Evolutionary conservation across 257 asterid species (phyloP), one percentile per base, ranked within the genome.

Genomic region (Ocimum tenuiflorum): DNA sequence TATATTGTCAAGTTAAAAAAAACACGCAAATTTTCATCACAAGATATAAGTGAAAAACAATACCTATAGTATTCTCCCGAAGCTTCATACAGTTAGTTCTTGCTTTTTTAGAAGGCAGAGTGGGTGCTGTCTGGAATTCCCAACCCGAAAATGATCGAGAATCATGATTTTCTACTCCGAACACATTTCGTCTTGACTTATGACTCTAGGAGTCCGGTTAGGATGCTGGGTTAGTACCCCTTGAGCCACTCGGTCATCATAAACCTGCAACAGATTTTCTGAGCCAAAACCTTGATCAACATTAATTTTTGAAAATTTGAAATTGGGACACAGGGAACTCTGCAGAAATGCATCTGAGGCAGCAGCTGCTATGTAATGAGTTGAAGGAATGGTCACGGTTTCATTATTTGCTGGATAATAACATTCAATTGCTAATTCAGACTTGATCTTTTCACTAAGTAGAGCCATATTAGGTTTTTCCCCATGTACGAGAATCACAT

Each of bases 401-500:
- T 92, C 95, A 18, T 79, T 82, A 49, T 89, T 88, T 72, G 94
- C 95, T 1, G 96, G 95, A 68, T 77, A 71, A 33, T 67, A 84
- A 67, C 95, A 88, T 51, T 46, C 77, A 45, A 91, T 89, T 67
- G 61, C 78, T 63, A 82, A 54, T 33, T 89, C 96, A 6, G 83
- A 76, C 75, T 76, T 76, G 52, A 85, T 78, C 73, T 63, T 88
- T 50, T 81, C 85, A 67, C 69, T 78, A 3, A 88, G 90, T 29
- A 42, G 13, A 50, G 73, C 94, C 96, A 91, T 88, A 70, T 80
- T 83, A 42, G 88, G 95, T 77, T 85, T 89, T 52, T 89, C 98
- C 12, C 95, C 95, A 60, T 86, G 96, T 19, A 91, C 95, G 42
- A 91, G 95, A 43, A 87, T 73, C 56, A 88, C 95, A 49, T 91